Base-by-base conservation (phyloP, 2,329 filamentous ascomycete species). In the Plectosphaerella plurivora region DNA sequence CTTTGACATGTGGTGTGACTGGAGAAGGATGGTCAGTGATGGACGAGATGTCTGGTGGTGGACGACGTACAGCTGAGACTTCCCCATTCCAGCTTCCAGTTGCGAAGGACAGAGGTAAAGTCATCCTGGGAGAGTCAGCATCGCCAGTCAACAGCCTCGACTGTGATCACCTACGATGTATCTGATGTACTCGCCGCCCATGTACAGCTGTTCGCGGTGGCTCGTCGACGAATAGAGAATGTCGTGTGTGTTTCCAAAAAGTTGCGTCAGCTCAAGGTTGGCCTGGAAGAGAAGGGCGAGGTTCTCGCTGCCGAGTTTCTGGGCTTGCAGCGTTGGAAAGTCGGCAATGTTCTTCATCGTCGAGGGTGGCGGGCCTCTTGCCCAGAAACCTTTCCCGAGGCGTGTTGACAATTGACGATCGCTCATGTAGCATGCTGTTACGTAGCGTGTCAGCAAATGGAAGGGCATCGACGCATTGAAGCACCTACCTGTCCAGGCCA, bases 191-290 rank as follows among this genome's bases (percentile, higher is more conserved):
- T 87, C 83, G 1, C 86, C 86, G 61, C 84, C 84, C 25, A 87
- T 72, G 68, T 89, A 87, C 55, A 86, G 80, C 53, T 88, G 82
- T 63, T 86, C 84, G 52, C 84, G 84, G 42, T 85, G 84, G 16
- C 83, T 82, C 49, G 84, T 85, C 7, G 86, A 87, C 0, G 86
- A 87, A 64, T 89, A 90, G 1, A 90, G 68, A 1, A 89, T 83
- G 60, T 89, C 86, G 53, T 89, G 86, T 0, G 88, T 85, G 59
- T 89, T 89, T 18, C 83, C 84, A 62, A 89, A 89, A 2, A 90
- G 73, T 58, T 89, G 82, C 0, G 86, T 89, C 22, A 89, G 71
- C 59, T 89, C 87, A 7, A 90, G 69, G 22, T 84, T 87, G 0
- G 87, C 86, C 59, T 89, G 85, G 58, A 89, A 87, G 10, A 89